These are phyloP conservation scores for Colletotrichum costaricense DNA, from an alignment of 2,329 filamentous ascomycete genomes.

Conservation along the genomic window DNA sequence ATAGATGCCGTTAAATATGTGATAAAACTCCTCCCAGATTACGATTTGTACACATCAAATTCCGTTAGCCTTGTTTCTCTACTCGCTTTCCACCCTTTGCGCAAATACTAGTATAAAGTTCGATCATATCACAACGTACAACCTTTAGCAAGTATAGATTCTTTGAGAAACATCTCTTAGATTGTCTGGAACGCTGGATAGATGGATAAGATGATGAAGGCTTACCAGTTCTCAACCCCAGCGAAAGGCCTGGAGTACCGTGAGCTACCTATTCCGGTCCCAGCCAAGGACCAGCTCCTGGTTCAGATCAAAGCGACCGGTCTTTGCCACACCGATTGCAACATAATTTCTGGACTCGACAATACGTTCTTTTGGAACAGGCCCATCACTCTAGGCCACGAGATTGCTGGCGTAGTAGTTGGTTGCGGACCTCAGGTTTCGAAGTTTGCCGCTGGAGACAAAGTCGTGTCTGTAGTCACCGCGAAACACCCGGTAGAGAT, in stretches of 20 bases:
- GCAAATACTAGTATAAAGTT: too few species aligned
- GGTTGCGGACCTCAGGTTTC: not conserved
- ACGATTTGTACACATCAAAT: too few species aligned
- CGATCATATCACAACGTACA: too few species aligned
- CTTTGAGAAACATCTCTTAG: not conserved
- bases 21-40: too few species aligned
- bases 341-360: slow-evolving; percentile 5
- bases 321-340: slow-evolving; percentile 10
- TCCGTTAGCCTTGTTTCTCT: too few species aligned
- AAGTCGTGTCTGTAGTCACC: not conserved
- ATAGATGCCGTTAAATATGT: too few species aligned
- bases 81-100: too few species aligned
- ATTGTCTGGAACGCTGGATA: not conserved
- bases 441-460: not conserved
- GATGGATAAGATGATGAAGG: not conserved
- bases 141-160: too few species aligned
- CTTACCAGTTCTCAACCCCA: slow-evolving; percentile 5
- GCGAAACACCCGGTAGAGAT: slow-evolving; percentile 21
- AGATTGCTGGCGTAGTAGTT: not conserved
- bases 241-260: not conserved
- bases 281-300: not conserved
- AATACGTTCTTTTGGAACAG: not conserved
- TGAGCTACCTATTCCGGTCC: not conserved
- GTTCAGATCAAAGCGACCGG: slow-evolving; percentile 7
- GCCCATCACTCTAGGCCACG: slow-evolving; percentile 2